Base-by-base conservation (phyloP, 768 basidiomycete genomes). In the Cystobasidium ongulense region DNA sequence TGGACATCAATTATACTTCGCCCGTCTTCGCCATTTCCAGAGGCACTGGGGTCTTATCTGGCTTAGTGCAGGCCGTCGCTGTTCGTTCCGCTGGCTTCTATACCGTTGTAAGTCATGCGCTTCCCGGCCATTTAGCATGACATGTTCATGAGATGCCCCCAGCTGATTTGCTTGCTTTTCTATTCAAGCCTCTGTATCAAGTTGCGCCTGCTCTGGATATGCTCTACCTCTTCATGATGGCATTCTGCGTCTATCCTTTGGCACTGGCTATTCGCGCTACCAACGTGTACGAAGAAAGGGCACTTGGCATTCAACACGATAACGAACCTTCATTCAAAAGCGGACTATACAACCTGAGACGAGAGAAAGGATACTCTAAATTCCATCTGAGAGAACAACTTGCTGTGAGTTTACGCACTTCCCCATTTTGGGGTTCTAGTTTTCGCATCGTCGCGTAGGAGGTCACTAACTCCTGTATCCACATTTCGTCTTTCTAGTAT, bases 281-380 rank as follows among this genome's bases (percentile, higher is more conserved):
- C 1, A 84, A 84, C 76, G 82, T 83, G 0, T 95, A 97, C 79
- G 95, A 98, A 81, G 93, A 96, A 78, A 87, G 86, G 68, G 92
- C 91, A 0, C 85, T 98, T 21, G 94, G 94, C 1, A 82, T 95
- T 54, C 93, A 23, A 0, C 27, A 46, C 13, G 31, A 50, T 17
- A 31, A 41, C 5, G 65, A 68, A 3, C 5, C 21, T 10, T 7
- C 29, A 43, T 10, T n/a, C 27, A 1, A 46, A 1, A 17, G 25
- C 25, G 61, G 52, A 1, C 4, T 71, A 65, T 63, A 61, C 71
- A 27, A 75, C 74, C 23, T 75, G 72, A 72, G 74, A 75, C 64
- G 67, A 74, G 46, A 76, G 76, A 29, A 52, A 39, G 65, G 65
- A 5, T 67, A 67, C 27, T 29, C 46, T 15, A 50, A 50, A 41